Evolutionary conservation across 2,329 filamentous ascomycete genomes (phyloP), one percentile per base, ranked within the genome.

Genomic region (Leptographium radiaticola): DNA sequence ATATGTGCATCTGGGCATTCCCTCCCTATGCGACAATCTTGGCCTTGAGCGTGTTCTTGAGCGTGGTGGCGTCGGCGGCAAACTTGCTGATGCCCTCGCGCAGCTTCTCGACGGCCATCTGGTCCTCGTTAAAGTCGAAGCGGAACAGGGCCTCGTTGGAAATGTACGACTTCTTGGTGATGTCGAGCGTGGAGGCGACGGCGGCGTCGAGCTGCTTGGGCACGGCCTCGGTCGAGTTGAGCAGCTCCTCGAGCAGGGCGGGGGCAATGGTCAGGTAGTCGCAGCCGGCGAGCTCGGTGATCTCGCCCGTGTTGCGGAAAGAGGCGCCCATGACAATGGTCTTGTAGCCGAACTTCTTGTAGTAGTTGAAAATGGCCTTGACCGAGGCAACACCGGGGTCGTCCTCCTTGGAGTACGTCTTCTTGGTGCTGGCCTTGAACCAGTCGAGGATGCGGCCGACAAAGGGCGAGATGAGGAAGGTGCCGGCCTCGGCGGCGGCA

Each of bases 311-410:
- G 79, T 86, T 97, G 71, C 93, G 84, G 89, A 98, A 98, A 43
- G 90, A 96, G 63, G 93, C 93, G 68, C 93, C 93, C 93, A 98
- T 98, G 74, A 98, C 93, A 65, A 97, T 96, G 71, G 93, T 98
- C 66, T 95, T 95, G 85, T 98, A 96, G 71, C 87, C 89, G 72
- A 77, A 88, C 81, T 97, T 97, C 88, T 98, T 98, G 86, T 98
- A 98, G 87, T 98, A 98, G 83, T 98, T 93, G 84, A 86, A 98
- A 77, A 98, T 98, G 72, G 66, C 69, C 80, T 91, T 80, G 68
- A 98, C 93, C 62, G 86, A 91, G 76, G 88, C 81, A 72, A 98
- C 93, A 78, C 93, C 93, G 55, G 93, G 93, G 78, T 98, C 93
- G 71, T 95, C 87, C 72, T 87, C 76, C 71, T 89, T 81, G 69